phyloP scores from a whole-genome alignment of 805 yeast species.

The Yarrowia osloensis region DNA sequence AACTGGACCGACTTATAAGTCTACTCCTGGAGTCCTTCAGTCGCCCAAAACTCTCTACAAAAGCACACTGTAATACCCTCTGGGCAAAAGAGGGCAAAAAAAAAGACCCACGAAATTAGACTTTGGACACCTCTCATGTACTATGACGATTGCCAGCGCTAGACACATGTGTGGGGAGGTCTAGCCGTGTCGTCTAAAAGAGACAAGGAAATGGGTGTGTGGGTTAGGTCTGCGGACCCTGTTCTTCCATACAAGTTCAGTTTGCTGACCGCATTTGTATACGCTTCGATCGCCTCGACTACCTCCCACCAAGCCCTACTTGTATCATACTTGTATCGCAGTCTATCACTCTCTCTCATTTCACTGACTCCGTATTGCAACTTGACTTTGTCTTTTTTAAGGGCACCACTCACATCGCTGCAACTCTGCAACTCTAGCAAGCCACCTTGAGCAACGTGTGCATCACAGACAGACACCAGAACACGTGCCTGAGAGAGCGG shows the following conservation, averaged over 20 bases:
- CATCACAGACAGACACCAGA: background rate
- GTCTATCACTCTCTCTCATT: too few relatives aligned
- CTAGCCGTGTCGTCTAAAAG: background rate
- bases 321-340: too few relatives aligned
- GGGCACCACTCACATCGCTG: background rate
- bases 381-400: background rate
- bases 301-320: too few relatives aligned
- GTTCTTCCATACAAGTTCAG: too few relatives aligned
- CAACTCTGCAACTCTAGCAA: slow-evolving; percentile 8
- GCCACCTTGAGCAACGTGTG: slow-evolving; percentile 3
- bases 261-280: too few relatives aligned
- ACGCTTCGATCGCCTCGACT: too few relatives aligned
- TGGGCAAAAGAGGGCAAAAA: background rate
- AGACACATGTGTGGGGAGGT: slow-evolving; percentile 9
- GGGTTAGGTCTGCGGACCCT: too few relatives aligned
- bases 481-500: background rate
- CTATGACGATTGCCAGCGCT: slow-evolving; percentile 14
- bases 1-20: too few relatives aligned
- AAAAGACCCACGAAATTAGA: background rate
- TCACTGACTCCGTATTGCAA: too few relatives aligned
- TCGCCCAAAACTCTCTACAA: background rate
- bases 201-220: background rate
- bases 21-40: background rate
- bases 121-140: slow-evolving; percentile 14
- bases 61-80: too few relatives aligned